Percentiles rank a stretch among this genome's conserved stretches.
Evolutionary conservation across 2,329 filamentous ascomycete species (phyloP).

Genomic region (Aspergillus quadricinctus): DNA sequence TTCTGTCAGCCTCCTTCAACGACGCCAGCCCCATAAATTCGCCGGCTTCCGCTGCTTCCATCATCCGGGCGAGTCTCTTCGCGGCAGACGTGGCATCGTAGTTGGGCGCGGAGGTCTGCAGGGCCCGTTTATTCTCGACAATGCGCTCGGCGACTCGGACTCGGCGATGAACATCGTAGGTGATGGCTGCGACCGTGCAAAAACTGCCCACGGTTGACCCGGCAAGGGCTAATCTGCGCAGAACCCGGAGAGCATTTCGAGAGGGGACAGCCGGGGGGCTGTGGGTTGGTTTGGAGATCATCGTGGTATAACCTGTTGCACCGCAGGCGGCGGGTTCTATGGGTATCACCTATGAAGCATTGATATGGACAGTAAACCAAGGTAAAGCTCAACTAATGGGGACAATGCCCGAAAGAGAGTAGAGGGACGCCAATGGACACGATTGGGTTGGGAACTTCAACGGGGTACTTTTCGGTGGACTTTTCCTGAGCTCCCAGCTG

Average conservation of each 20-base stretch:
- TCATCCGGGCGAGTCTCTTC: constrained; percentile 36
- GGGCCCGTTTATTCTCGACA: constrained; percentile 40
- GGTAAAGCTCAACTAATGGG: not conserved
- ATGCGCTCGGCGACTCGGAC: constrained; percentile 40
- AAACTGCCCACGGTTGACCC: constrained; percentile 37
- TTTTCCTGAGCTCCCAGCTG: not conserved
- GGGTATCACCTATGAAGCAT: constrained; percentile 13
- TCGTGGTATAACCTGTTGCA: constrained; percentile 19
- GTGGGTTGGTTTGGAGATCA: constrained; percentile 30
- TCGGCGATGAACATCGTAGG: constrained; percentile 40
- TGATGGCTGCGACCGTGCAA: constrained; percentile 38
- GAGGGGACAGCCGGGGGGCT: constrained; percentile 36
- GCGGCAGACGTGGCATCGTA: constrained; percentile 39
- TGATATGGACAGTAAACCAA: not conserved
- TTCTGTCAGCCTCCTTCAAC: constrained; percentile 26
- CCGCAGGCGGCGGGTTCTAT: constrained; percentile 23
- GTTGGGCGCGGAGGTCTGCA: constrained; percentile 39
- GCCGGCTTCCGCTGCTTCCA: constrained; percentile 42
- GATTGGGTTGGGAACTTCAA: constrained; percentile 2
- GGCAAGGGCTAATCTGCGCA: constrained; percentile 32
- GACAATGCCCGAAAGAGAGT: not conserved
- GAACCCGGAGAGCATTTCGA: constrained; percentile 41
- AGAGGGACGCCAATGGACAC: not conserved
- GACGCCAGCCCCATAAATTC: constrained; percentile 39
- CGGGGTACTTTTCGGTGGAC: constrained; percentile 3